phyloP scores from a whole-genome alignment of 306 rosid species.

The Cajanus cajan region DNA sequence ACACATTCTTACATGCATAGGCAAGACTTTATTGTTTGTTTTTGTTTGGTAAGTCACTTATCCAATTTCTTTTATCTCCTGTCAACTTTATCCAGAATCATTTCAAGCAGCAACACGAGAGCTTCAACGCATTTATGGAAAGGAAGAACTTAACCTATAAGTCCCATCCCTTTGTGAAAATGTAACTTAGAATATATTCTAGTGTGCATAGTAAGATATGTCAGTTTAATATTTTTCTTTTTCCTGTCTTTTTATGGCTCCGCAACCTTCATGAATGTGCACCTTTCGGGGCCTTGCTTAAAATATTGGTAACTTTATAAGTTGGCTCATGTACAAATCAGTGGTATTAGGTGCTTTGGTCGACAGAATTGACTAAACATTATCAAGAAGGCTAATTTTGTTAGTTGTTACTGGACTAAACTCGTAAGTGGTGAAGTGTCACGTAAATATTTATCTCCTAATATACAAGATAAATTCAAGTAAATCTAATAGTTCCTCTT shows the following conservation, averaged over 20 bases:
- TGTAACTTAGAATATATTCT: constrained; percentile 24
- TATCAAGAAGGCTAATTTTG: constrained; percentile 5
- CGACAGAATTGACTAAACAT: background rate
- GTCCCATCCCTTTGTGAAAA: constrained; percentile 28
- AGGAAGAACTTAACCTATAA: constrained; percentile 59
- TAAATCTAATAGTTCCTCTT: background rate
- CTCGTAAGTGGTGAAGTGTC: background rate
- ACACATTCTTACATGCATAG: background rate
- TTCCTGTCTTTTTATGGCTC: background rate
- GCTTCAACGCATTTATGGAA: constrained; percentile 93
- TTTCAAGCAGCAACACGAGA: constrained; percentile 88
- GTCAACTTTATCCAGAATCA: constrained; percentile 54
- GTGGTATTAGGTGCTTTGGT: constrained; percentile 7
- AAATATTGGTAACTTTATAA: constrained; percentile 19
- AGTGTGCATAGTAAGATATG: constrained; percentile 32
- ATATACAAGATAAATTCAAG: background rate
- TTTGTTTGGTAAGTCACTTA: constrained; percentile 2
- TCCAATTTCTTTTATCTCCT: constrained; percentile 8
- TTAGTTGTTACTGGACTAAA: background rate
- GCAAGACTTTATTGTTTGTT: background rate
- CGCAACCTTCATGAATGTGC: background rate
- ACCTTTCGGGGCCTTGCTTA: background rate
- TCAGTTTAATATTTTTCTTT: constrained; percentile 2
- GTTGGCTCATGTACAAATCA: constrained; percentile 27
- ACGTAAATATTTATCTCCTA: constrained; percentile 7